These are phyloP conservation scores for Orbilia javanica DNA, from an alignment of 2,329 filamentous ascomycete genomes.

Conservation along the genomic window DNA sequence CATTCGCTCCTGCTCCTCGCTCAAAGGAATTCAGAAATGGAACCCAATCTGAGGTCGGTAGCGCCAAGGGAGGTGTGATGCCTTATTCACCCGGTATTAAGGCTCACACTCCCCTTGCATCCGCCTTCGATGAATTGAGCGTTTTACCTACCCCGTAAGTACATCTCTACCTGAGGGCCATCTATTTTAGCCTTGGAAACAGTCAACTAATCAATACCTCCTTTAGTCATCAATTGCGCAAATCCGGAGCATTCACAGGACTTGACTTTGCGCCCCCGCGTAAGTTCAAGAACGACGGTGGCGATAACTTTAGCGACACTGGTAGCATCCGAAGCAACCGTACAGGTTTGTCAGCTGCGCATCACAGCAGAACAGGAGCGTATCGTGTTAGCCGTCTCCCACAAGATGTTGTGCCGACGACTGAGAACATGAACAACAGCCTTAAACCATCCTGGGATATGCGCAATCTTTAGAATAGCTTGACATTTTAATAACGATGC, in stretches of 20 bases:
- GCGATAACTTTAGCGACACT: conserved; percentile 74
- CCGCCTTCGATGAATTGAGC: conserved; percentile 86
- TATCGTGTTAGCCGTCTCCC: conserved; percentile 89
- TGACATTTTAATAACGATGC: conserved; percentile 31
- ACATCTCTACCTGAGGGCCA: conserved; percentile 9
- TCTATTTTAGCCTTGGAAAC: conserved; percentile 66
- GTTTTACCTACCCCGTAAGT: conserved; percentile 92
- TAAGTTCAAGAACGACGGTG: conserved; percentile 73
- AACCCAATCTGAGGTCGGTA: conserved; percentile 69
- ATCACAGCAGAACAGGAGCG: conserved; percentile 82
- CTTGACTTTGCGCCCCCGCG: conserved; percentile 85
- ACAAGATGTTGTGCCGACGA: conserved; percentile 82
- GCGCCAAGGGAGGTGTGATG: conserved; percentile 71
- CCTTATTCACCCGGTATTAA: conserved; percentile 82
- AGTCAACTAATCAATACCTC: conserved; percentile 63
- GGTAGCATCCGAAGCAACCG: conserved; percentile 80
- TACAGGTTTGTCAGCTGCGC: conserved; percentile 79
- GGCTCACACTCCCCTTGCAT: conserved; percentile 81
- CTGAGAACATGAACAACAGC: conserved; percentile 74
- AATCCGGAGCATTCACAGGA: conserved; percentile 81
- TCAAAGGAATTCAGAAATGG: conserved; percentile 78
- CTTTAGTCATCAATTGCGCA: conserved; percentile 77
- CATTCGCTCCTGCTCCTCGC: conserved; percentile 84
- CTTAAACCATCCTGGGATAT: conserved; percentile 74
- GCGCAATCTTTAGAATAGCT: conserved; percentile 59